Evolutionary conservation across 2,329 filamentous ascomycete species (phyloP).

Genomic region (Lachnellula occidentalis): DNA sequence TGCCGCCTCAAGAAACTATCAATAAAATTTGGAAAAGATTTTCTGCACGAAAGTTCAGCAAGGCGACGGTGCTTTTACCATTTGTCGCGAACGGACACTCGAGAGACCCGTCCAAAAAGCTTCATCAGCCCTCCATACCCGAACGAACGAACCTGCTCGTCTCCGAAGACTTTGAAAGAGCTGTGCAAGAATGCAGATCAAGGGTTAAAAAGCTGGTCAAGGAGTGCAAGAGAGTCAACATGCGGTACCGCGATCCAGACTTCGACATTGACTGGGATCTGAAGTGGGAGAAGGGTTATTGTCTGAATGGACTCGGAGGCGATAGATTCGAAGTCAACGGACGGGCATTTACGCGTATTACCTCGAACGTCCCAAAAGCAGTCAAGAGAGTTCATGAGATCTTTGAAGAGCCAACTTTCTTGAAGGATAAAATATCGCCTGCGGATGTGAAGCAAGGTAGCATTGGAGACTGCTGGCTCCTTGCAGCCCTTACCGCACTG

Average conservation of each 20-base stretch:
- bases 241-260: constrained; percentile 76
- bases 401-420: constrained; percentile 73
- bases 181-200: constrained; percentile 60
- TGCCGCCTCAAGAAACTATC: constrained; percentile 59
- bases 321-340: constrained; percentile 46
- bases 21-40: constrained; percentile 62
- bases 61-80: constrained; percentile 59
- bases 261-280: constrained; percentile 66
- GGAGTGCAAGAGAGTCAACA: constrained; percentile 69
- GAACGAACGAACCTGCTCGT: constrained; percentile 56
- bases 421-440: constrained; percentile 69
- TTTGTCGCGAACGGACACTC: constrained; percentile 39
- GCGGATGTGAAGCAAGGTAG: constrained; percentile 76
- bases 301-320: constrained; percentile 25
- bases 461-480: constrained; percentile 80
- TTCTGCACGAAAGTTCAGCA: constrained; percentile 55
- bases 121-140: constrained; percentile 34
- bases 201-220: constrained; percentile 56
- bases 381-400: constrained; percentile 74
- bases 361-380: constrained; percentile 57
- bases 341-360: constrained; percentile 41
- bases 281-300: constrained; percentile 31
- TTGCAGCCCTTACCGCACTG: constrained; percentile 72
- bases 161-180: constrained; percentile 62
- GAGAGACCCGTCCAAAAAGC: constrained; percentile 8